phyloP scores from a whole-genome alignment of 345 rosid genomes.

The Linum usitatissimum region DNA sequence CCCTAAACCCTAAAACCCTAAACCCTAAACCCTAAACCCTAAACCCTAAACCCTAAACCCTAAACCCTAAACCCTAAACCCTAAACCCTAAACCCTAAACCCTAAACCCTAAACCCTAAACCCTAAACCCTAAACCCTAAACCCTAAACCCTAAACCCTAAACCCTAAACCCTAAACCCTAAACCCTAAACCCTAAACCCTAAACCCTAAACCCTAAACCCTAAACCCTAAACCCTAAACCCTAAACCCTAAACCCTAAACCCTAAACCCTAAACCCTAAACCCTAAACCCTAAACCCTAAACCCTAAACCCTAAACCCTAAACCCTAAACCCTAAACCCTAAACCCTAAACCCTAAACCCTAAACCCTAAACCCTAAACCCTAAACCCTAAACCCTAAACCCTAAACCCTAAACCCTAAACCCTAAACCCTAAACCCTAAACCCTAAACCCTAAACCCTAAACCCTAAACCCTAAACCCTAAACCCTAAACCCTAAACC shows the following conservation, averaged over 20 bases:
- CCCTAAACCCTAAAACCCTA: slow-evolving; percentile 9
- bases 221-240: slow-evolving; percentile 11
- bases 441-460: too few species aligned
- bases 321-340: slow-evolving; percentile 11
- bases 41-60: not conserved
- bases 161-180: slow-evolving; percentile 1
- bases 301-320: slow-evolving; percentile 2
- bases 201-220: slow-evolving; percentile 11
- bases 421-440: slow-evolving; percentile 10
- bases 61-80: slow-evolving; percentile 1
- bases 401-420: slow-evolving; percentile 16
- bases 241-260: slow-evolving; percentile 12
- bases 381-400: slow-evolving; percentile 10
- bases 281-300: slow-evolving; percentile 7
- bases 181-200: slow-evolving; percentile 9
- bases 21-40: not conserved
- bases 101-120: slow-evolving; percentile 4
- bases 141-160: slow-evolving; percentile 3
- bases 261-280: slow-evolving; percentile 16
- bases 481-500: not conserved
- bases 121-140: slow-evolving; percentile 11
- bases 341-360: not conserved
- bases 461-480: too few species aligned
- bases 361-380: slow-evolving; percentile 2
- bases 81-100: slow-evolving; percentile 8